Evolutionary conservation across 441 rosid genomes (phyloP).

Genomic region (Gossypium lobatum): DNA sequence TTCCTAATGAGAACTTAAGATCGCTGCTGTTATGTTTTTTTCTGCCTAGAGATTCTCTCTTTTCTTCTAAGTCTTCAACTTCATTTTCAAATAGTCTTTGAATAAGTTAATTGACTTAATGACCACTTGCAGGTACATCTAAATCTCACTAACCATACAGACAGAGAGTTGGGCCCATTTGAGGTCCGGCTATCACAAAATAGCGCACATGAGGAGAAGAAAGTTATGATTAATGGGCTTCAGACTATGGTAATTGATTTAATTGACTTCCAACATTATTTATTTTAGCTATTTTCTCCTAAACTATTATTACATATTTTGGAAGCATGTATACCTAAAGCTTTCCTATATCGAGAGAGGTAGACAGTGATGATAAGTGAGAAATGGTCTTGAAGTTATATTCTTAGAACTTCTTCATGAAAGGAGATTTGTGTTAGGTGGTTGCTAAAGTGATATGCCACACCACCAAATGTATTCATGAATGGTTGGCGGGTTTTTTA

Average conservation of each 20-base stretch:
- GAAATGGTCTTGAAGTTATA: neutral
- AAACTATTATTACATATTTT: neutral
- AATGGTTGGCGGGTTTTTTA: neutral
- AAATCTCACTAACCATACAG: conserved; percentile 73
- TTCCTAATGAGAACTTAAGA: neutral
- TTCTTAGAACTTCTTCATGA: neutral
- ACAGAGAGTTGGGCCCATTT: conserved; percentile 74
- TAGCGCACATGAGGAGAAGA: conserved; percentile 53
- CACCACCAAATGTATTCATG: neutral
- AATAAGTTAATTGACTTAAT: conserved; percentile 13
- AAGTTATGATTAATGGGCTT: conserved; percentile 72
- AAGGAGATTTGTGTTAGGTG: neutral
- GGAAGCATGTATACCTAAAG: neutral
- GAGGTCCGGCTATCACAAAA: conserved; percentile 64
- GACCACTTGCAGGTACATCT: conserved; percentile 48
- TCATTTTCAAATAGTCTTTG: neutral
- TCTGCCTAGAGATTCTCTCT: neutral
- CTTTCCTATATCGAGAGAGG: neutral
- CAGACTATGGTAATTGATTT: conserved; percentile 58
- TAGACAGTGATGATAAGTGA: neutral
- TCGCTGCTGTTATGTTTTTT: neutral
- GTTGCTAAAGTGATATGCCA: neutral
- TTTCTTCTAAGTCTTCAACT: neutral
- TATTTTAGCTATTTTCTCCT: neutral
- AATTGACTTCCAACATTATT: conserved; percentile 7